phyloP scores from a whole-genome alignment of 352 stramenopile genomes.

The Globisporangium emineosum region DNA sequence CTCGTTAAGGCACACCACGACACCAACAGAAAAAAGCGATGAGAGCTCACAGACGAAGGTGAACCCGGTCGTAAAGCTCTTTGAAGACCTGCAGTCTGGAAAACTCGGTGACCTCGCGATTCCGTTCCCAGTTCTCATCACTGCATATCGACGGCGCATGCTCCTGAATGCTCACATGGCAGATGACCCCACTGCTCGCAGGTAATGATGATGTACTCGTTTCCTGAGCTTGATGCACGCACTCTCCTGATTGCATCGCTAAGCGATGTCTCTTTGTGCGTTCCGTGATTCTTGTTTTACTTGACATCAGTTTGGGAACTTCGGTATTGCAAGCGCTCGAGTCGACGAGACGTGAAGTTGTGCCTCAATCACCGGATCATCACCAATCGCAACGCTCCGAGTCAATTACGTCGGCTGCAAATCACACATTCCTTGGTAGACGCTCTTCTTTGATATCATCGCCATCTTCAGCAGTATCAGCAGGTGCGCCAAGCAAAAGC shows the following conservation, averaged over 20 bases:
- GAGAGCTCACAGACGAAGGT: constrained; percentile 2
- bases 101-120: constrained; percentile 75
- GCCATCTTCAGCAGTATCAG: neutral
- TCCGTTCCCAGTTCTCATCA: constrained; percentile 77
- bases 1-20: neutral
- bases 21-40: neutral
- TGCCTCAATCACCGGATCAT: neutral
- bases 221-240: neutral
- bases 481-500: neutral
- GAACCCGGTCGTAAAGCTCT: constrained; percentile 76
- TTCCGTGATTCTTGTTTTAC: neutral
- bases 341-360: constrained; percentile 32
- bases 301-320: constrained; percentile 8
- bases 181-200: constrained; percentile 46
- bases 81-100: constrained; percentile 72
- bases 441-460: constrained; percentile 1
- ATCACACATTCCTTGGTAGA: constrained; percentile 8
- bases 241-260: neutral
- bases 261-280: neutral
- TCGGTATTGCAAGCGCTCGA: constrained; percentile 62
- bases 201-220: neutral
- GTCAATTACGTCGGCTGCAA: neutral
- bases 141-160: constrained; percentile 73
- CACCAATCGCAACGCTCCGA: constrained; percentile 11
- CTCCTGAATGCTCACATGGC: constrained; percentile 84